Conservation (phyloP, 208 protist genomes). For the Trypanosoma theileri region DNA sequence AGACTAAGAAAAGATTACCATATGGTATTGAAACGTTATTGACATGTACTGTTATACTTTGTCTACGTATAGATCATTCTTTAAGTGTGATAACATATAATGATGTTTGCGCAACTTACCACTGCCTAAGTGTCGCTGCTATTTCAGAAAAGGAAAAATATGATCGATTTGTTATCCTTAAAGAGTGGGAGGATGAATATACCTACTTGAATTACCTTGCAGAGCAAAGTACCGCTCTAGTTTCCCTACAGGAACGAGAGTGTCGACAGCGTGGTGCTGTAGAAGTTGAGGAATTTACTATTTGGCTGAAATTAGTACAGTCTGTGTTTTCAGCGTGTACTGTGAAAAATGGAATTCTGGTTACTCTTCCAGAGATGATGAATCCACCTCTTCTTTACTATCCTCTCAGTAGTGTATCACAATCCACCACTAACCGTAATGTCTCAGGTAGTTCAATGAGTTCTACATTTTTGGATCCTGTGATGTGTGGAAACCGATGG, state of each 20-base stretch:
- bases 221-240: neutral
- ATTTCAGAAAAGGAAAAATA: neutral
- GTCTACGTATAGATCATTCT: neutral
- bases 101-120: neutral
- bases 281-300: neutral
- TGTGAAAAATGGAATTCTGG: neutral
- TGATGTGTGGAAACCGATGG: neutral
- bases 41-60: constrained; percentile 1
- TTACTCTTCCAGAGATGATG: neutral
- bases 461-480: neutral
- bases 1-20: neutral
- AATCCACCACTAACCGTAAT: neutral
- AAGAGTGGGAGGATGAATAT: neutral
- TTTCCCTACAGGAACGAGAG: neutral
- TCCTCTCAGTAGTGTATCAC: neutral
- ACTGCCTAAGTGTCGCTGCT: neutral
- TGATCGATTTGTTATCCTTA: neutral
- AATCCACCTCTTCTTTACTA: too few species aligned
- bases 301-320: neutral
- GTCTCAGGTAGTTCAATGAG: too few species aligned
- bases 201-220: neutral
- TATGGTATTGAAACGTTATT: neutral
- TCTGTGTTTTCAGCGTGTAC: neutral
- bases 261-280: neutral
- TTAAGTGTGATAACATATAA: constrained; percentile 3